These are phyloP conservation scores for Corymbia maculata DNA, from an alignment of 345 rosid genomes.

Conservation along the genomic window DNA sequence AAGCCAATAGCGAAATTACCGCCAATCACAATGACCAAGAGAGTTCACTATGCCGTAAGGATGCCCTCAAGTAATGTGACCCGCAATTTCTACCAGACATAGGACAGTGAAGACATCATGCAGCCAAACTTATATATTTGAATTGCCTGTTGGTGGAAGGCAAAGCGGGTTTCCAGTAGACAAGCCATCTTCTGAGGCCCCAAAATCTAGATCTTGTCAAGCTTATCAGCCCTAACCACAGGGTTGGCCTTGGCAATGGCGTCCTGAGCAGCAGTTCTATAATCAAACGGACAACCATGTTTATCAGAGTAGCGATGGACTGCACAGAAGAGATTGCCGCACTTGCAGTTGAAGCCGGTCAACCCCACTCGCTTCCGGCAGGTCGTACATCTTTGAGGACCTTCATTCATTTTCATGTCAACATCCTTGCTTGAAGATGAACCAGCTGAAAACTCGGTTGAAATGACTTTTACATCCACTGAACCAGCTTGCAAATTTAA, in stretches of 20 bases:
- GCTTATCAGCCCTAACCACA: constrained; percentile 46
- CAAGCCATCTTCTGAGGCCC: constrained; percentile 2
- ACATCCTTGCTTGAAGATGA: background rate
- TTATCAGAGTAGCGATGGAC: constrained; percentile 65
- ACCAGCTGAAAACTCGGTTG: background rate
- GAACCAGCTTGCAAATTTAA: constrained; percentile 9
- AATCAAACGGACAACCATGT: constrained; percentile 59
- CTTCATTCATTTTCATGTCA: constrained; percentile 24
- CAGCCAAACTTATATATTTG: background rate
- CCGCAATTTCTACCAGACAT: background rate
- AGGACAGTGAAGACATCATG: background rate
- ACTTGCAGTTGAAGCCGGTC: constrained; percentile 55
- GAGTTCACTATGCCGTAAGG: background rate
- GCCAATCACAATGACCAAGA: background rate
- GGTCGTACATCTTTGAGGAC: constrained; percentile 38
- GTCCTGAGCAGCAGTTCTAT: constrained; percentile 36
- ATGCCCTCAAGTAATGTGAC: background rate
- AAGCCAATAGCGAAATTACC: background rate
- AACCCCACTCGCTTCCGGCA: constrained; percentile 61
- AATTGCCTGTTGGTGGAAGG: background rate
- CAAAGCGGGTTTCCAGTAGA: background rate
- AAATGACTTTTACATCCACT: constrained; percentile 7
- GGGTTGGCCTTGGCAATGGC: constrained; percentile 64
- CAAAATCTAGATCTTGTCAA: constrained; percentile 39
- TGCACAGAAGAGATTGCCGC: constrained; percentile 57